Evolutionary conservation across 208 protist genomes (phyloP).

Genomic region (Leishmania mexicana): DNA sequence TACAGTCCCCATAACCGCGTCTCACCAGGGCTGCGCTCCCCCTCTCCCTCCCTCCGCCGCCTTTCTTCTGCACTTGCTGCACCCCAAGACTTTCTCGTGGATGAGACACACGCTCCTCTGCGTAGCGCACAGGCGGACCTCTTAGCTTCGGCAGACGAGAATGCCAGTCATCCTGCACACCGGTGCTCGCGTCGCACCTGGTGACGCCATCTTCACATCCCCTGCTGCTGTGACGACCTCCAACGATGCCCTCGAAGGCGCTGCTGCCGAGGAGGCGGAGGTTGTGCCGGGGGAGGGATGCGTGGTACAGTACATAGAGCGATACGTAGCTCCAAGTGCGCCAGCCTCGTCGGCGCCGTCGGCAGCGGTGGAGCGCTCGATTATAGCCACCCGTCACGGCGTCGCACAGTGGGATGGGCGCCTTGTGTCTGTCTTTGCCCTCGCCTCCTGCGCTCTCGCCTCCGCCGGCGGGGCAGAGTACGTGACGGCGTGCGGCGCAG

Average conservation of each 20-base stretch:
- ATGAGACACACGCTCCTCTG: not conserved
- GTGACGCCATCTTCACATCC: conserved; percentile 52
- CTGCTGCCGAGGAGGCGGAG: conserved; percentile 6
- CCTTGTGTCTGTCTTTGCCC: conserved; percentile 47
- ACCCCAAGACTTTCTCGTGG: not conserved
- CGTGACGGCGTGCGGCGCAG: not conserved
- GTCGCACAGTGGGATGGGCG: conserved; percentile 78
- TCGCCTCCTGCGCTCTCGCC: conserved; percentile 1
- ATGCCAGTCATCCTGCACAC: conserved; percentile 38
- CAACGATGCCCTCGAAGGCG: not conserved
- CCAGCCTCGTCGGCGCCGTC: not conserved
- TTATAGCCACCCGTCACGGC: conserved; percentile 56
- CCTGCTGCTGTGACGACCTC: not conserved
- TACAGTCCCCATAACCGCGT: not conserved
- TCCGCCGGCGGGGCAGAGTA: not conserved
- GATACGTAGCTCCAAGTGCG: not conserved
- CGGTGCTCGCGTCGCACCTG: conserved; percentile 42
- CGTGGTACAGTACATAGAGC: conserved; percentile 41
- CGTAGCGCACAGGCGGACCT: not conserved
- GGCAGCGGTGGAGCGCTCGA: conserved; percentile 20
- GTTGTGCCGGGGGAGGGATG: conserved; percentile 63
- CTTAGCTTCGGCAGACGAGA: not conserved
- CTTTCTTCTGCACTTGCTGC: not conserved
- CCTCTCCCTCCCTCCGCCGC: not conserved
- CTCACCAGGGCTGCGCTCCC: not conserved